Conservation (phyloP, 306 rosid species). For the Castanea crenata region DNA sequence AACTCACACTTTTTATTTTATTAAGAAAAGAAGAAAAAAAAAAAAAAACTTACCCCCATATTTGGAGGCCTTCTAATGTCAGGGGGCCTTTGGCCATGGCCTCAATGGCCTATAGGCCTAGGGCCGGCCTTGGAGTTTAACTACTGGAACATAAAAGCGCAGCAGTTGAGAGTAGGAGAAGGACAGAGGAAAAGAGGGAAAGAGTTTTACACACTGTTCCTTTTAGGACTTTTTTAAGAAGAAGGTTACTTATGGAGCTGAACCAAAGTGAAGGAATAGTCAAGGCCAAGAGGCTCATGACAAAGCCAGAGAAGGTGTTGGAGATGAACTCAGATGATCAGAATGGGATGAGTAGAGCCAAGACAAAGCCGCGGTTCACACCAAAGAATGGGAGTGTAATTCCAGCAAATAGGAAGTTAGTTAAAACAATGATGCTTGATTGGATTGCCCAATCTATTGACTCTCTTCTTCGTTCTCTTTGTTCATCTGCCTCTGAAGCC, state of each 20-base stretch:
- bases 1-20: no score
- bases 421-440: slow-evolving; percentile 22
- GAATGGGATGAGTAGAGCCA: neutral
- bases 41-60: no score
- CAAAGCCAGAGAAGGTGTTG: neutral
- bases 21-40: no score
- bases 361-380: neutral
- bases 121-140: no score
- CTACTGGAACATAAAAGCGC: neutral
- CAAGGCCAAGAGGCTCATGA: neutral
- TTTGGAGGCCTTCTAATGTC: no score
- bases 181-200: neutral
- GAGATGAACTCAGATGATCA: neutral
- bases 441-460: neutral
- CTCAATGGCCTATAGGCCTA: no score
- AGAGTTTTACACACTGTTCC: neutral
- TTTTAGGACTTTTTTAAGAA: neutral
- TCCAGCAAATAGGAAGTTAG: slow-evolving; percentile 15
- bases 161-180: neutral
- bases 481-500: neutral
- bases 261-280: neutral
- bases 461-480: neutral
- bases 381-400: slow-evolving; percentile 14
- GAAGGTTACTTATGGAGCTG: neutral
- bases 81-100: no score